These are phyloP conservation scores for Claviceps lovelessii DNA, from an alignment of 2,329 filamentous ascomycete genomes.

Conservation along the genomic window DNA sequence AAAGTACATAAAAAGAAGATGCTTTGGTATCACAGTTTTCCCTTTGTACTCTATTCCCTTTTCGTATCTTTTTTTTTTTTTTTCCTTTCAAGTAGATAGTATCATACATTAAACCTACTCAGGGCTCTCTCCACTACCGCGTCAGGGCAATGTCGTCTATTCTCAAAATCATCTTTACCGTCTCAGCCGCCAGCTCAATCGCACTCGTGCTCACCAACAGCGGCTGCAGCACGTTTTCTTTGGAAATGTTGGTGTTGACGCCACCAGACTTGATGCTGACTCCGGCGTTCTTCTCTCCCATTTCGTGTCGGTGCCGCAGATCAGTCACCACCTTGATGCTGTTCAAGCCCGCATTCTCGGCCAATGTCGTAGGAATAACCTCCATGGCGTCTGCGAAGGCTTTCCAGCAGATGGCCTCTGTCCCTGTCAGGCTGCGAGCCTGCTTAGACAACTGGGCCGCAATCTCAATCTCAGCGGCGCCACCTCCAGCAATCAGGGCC, in stretches of 20 bases:
- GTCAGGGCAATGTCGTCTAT: constrained; percentile 54
- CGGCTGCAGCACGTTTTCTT: constrained; percentile 93
- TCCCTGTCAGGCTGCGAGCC: constrained; percentile 71
- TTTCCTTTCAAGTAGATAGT: constrained; percentile 13
- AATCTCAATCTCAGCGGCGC: constrained; percentile 93
- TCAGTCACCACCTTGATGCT: constrained; percentile 98
- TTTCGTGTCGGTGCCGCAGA: constrained; percentile 81
- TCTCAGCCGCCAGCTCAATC: constrained; percentile 93
- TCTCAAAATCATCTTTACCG: constrained; percentile 81
- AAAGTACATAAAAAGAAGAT: background rate
- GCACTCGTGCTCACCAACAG: constrained; percentile 93
- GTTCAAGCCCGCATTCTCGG: constrained; percentile 94
- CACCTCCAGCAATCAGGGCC: constrained; percentile 93
- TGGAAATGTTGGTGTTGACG: constrained; percentile 90
- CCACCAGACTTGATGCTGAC: constrained; percentile 97
- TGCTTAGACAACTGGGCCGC: constrained; percentile 72
- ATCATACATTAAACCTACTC: constrained; percentile 22
- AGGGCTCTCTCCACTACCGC: constrained; percentile 26
- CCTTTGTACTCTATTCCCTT: constrained; percentile 8
- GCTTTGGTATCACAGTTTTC: constrained; percentile 4
- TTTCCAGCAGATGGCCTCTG: constrained; percentile 97
- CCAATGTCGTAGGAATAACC: constrained; percentile 89
- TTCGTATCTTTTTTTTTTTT: background rate
- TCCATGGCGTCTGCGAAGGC: constrained; percentile 96
- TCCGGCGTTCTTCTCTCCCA: constrained; percentile 89